Base-by-base conservation (phyloP, 2,329 filamentous ascomycete species). In the Aureobasidium sp. region DNA sequence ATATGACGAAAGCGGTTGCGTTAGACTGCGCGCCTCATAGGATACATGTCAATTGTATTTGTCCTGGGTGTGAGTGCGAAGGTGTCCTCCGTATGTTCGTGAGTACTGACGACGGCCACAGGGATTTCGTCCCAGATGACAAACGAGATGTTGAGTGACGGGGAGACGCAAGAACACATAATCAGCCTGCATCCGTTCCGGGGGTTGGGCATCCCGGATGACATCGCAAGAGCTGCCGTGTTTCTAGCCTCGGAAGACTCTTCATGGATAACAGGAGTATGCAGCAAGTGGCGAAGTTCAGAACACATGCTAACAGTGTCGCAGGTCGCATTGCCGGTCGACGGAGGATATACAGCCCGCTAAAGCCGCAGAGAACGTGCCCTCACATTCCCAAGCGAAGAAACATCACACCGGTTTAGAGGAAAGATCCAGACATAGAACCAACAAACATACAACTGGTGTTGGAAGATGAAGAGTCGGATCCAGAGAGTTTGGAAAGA, bases 1-100 rank as follows among this genome's bases (percentile, higher is more conserved):
- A 75, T 45, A 70, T 82, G 48, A 80, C 78, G 8, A 77, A 75
- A 57, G 72, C 75, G 58, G 69, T 78, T n/a, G 76, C 77, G 2
- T 63, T 78, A n/a, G 76, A 78, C 57, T 77, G 76, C 61, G 76
- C 74, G 2, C 68, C 68, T 41, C 67, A 78, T 36, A 68, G 70
- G 13, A 76, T 79, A 42, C 73, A 77, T 60, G 71, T 69, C 62
- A 78, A 79, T 63, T 69, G 72, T 2, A 64, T 78, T 16, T 77
- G 74, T 64, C 77, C 77, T 5, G 76, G 77, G 1, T 79, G 73
- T 73, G 64, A 68, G 71, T 68, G 11, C 11, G n/a, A 44, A 36
- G 14, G 25, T 37, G 41, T 27, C 27, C 29, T 16, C 25, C 6
- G 37, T 45, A n/a, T 10, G 16, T 21, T 10, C 25, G 39, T 42